Evolutionary conservation across 179 eudicot genomes (phyloP).

Genomic region (Beta corolliflora): DNA sequence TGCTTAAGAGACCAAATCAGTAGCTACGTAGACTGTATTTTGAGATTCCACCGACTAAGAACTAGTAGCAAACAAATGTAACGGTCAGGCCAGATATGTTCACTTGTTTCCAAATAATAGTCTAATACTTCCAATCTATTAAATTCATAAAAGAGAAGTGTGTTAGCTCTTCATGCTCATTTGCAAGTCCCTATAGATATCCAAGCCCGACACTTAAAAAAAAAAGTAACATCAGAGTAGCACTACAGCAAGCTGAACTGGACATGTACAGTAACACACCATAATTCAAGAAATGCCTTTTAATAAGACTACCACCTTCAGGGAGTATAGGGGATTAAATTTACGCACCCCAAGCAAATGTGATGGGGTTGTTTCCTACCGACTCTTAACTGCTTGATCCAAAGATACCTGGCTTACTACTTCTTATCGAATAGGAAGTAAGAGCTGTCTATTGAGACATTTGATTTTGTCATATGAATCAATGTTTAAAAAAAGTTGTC

Average conservation of each 20-base stretch:
- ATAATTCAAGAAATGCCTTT: not conserved
- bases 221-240: not conserved
- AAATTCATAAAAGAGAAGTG: not conserved
- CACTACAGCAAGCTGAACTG: not conserved
- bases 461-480: not conserved
- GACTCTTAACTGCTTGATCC: not conserved
- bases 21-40: not conserved
- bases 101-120: not conserved
- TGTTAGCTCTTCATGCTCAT: conserved; percentile 3
- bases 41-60: not conserved
- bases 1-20: not conserved
- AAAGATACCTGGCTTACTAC: not conserved
- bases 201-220: not conserved
- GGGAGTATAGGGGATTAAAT: not conserved
- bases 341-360: not conserved
- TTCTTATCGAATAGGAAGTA: not conserved
- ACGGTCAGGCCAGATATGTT: conserved; percentile 1
- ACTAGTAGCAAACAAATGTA: not conserved
- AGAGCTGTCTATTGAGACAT: not conserved
- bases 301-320: not conserved
- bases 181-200: not conserved
- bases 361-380: not conserved
- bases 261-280: not conserved
- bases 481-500: not conserved
- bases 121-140: not conserved